phyloP scores from a whole-genome alignment of 768 basidiomycete species.

The Clavaria fumosa region DNA sequence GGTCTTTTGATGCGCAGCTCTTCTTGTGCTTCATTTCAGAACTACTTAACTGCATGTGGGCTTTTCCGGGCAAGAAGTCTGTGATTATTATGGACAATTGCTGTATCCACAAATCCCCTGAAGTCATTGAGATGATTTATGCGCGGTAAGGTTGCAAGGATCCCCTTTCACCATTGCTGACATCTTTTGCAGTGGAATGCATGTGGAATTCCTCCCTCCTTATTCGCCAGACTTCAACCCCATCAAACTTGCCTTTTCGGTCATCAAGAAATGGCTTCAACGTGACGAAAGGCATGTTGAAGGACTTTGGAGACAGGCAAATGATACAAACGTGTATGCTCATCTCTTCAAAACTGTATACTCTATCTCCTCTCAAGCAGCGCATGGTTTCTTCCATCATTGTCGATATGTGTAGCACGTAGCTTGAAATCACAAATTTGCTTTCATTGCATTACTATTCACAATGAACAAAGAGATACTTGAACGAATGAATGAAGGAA shows the following conservation, averaged over 20 bases:
- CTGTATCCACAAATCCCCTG: conserved; percentile 16
- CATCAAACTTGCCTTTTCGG: conserved; percentile 19
- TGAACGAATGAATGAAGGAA: too few species aligned
- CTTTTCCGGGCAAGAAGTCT: conserved; percentile 16
- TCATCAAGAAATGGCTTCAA: conserved; percentile 15
- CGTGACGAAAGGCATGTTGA: conserved; percentile 7
- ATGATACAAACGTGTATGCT: conserved; percentile 11
- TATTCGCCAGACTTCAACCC: conserved; percentile 22
- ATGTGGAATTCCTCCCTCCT: conserved; percentile 16
- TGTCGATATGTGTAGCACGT: conserved; percentile 11
- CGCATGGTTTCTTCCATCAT: conserved; percentile 12
- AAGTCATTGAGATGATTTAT: conserved; percentile 13
- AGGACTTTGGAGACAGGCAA: conserved; percentile 6
- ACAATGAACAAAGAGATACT: too few species aligned
- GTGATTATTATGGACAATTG: conserved; percentile 24
- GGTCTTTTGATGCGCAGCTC: conserved; percentile 15
- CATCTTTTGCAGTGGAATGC: conserved; percentile 7
- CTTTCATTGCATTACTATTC: too few species aligned
- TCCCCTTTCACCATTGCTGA: conserved; percentile 2
- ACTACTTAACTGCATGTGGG: conserved; percentile 19
- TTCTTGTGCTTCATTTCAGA: conserved; percentile 13
- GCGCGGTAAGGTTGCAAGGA: conserved; percentile 5
- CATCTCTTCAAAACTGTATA: conserved; percentile 11
- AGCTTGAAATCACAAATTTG: too few species aligned
- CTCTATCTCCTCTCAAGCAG: conserved; percentile 10